phyloP scores from a whole-genome alignment of 495 filamentous ascomycete species.

The Acidiella bohemica region DNA sequence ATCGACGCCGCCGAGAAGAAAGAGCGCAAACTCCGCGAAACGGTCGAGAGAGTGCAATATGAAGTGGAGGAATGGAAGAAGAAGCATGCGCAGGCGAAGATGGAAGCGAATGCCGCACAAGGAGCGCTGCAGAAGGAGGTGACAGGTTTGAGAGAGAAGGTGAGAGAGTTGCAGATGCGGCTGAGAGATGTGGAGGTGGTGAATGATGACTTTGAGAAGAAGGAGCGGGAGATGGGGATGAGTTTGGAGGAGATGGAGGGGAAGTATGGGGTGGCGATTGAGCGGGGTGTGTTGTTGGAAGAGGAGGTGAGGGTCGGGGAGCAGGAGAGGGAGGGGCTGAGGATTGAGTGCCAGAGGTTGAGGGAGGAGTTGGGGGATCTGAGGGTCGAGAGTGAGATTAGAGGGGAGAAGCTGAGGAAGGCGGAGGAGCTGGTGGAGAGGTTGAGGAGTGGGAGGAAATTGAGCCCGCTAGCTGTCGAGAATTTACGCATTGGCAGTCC shows the following conservation, averaged over 20 bases:
- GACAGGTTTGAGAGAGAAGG: conserved; percentile 71
- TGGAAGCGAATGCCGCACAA: conserved; percentile 70
- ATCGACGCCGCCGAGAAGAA: conserved; percentile 89
- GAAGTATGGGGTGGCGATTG: conserved; percentile 89
- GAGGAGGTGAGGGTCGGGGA: conserved; percentile 85
- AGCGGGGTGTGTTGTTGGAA: conserved; percentile 82
- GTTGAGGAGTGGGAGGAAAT: conserved; percentile 37
- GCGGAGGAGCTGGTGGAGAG: conserved; percentile 41
- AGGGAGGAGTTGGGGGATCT: conserved; percentile 84
- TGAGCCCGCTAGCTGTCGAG: conserved; percentile 32
- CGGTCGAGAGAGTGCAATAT: conserved; percentile 67
- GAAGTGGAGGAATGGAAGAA: conserved; percentile 99
- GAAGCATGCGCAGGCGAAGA: conserved; percentile 91
- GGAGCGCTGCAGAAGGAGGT: conserved; percentile 89
- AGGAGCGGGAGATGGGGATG: conserved; percentile 83
- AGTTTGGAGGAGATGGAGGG: conserved; percentile 94
- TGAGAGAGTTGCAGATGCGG: conserved; percentile 65
- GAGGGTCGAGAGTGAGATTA: conserved; percentile 87
- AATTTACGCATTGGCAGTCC: conserved; percentile 31
- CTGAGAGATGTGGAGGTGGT: conserved; percentile 91
- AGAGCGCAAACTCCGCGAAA: conserved; percentile 71
- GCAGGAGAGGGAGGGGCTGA: conserved; percentile 71
- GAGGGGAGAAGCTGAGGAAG: conserved; percentile 76
- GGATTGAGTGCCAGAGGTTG: conserved; percentile 78
- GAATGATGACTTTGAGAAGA: conserved; percentile 95